A percentile compares a stretch with the other conserved stretches of the same genome.
phyloP scores from a whole-genome alignment of 768 basidiomycete species.

The Lyophyllum shimeji region DNA sequence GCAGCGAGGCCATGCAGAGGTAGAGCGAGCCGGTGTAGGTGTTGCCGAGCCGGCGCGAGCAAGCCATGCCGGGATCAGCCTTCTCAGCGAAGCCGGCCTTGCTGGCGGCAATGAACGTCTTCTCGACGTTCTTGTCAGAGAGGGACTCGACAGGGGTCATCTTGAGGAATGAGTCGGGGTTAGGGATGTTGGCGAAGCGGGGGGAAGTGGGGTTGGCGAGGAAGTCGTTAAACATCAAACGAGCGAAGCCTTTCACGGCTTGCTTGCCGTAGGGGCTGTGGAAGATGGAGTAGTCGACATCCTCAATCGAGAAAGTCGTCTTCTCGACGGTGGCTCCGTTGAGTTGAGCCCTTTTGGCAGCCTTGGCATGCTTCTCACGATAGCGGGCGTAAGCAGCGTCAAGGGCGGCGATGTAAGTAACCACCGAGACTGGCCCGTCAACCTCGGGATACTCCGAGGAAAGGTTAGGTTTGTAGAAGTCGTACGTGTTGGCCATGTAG shows the following conservation, averaged over 20 bases:
- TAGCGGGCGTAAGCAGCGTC: constrained; percentile 86
- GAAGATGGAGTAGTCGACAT: constrained; percentile 92
- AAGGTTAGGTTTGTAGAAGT: constrained; percentile 98
- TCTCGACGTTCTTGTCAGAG: constrained; percentile 94
- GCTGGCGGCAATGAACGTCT: constrained; percentile 83
- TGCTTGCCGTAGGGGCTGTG: constrained; percentile 99
- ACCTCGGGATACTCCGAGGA: constrained; percentile 96
- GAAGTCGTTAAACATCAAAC: constrained; percentile 93
- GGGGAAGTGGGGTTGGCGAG: constrained; percentile 69
- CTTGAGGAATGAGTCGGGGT: constrained; percentile 68
- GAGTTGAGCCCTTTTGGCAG: constrained; percentile 48
- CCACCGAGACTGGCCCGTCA: constrained; percentile 94
- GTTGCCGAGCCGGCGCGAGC: constrained; percentile 92
- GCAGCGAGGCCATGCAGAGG: constrained; percentile 86
- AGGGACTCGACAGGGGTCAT: constrained; percentile 72
- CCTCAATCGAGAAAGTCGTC: constrained; percentile 68
- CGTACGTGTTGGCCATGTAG: constrained; percentile 97
- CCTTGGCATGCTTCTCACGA: constrained; percentile 76
- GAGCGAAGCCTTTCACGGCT: constrained; percentile 95
- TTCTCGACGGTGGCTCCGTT: constrained; percentile 40
- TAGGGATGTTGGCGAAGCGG: constrained; percentile 67
- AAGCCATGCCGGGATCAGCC: constrained; percentile 81
- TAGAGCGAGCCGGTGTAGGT: constrained; percentile 98
- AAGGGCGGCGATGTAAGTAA: constrained; percentile 91
- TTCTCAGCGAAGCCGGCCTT: constrained; percentile 73